These are phyloP conservation scores for Dioszegia hungarica DNA, from an alignment of 768 basidiomycete genomes.

Conservation along the genomic window DNA sequence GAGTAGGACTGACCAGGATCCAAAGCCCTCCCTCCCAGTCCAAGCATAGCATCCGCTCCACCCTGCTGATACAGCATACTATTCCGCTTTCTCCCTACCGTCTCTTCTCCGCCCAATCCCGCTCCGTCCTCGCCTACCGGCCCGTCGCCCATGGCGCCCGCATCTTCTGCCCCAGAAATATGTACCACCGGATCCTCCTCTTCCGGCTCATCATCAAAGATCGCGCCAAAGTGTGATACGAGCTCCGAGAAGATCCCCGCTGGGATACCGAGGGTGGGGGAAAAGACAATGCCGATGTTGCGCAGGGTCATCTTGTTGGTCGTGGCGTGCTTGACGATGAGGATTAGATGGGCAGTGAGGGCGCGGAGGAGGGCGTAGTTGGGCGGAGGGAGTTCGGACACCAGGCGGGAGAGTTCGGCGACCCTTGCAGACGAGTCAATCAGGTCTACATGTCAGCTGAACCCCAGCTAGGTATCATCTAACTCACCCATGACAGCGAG, in stretches of 20 bases:
- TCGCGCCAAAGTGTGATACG: conserved; percentile 85
- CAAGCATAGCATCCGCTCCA: conserved; percentile 35
- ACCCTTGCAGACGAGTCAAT: conserved; percentile 83
- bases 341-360: conserved; percentile 86
- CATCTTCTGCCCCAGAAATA: background rate
- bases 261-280: conserved; percentile 95
- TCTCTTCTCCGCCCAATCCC: conserved; percentile 14
- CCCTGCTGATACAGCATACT: conserved; percentile 42
- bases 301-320: conserved; percentile 98
- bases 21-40: conserved; percentile 30
- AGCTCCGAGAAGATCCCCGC: conserved; percentile 93
- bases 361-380: conserved; percentile 94
- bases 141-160: background rate
- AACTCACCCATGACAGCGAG: conserved; percentile 83
- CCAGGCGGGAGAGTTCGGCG: conserved; percentile 74
- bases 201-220: conserved; percentile 70
- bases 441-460: conserved; percentile 59
- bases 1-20: conserved; percentile 28
- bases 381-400: conserved; percentile 77
- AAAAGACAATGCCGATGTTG: conserved; percentile 97
- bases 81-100: conserved; percentile 35
- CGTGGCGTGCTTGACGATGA: conserved; percentile 83
- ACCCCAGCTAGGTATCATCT: background rate
- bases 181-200: conserved; percentile 1
- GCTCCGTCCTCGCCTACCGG: background rate